phyloP scores from a whole-genome alignment of 1,284 basidiomycete species.

The Pholiota adiposa region DNA sequence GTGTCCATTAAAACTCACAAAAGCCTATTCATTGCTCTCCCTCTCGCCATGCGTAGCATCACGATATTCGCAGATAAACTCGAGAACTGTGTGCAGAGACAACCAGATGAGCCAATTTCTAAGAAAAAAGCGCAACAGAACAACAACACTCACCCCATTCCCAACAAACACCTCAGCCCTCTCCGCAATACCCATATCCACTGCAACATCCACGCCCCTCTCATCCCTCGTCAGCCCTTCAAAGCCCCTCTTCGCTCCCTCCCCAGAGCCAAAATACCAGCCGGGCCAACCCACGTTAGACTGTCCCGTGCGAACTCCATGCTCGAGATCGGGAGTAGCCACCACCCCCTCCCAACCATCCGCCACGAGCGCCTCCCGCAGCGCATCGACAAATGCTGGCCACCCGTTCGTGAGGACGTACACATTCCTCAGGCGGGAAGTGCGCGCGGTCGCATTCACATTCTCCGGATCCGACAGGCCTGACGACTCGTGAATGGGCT shows the following conservation, averaged over 20 bases:
- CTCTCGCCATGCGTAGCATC: too few relatives aligned
- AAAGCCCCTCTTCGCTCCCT: neutral
- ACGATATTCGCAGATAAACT: too few relatives aligned
- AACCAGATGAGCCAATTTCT: too few relatives aligned
- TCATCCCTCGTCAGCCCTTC: slow-evolving; percentile 40
- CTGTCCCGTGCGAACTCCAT: slow-evolving; percentile 29
- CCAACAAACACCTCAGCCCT: slow-evolving; percentile 73
- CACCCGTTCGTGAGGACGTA: slow-evolving; percentile 58
- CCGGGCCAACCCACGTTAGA: neutral
- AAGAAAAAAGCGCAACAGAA: too few relatives aligned
- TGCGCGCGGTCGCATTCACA: too few relatives aligned
- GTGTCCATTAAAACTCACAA: too few relatives aligned
- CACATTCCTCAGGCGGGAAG: slow-evolving; percentile 13
- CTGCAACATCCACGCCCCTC: slow-evolving; percentile 57
- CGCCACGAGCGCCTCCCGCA: slow-evolving; percentile 46
- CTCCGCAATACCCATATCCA: slow-evolving; percentile 76
- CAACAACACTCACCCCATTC: slow-evolving; percentile 72
- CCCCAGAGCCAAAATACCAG: neutral
- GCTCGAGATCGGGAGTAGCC: slow-evolving; percentile 41
- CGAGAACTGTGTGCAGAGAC: too few relatives aligned
- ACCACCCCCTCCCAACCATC: slow-evolving; percentile 51
- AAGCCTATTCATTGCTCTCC: too few relatives aligned
- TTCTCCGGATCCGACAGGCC: too few relatives aligned
- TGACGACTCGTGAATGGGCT: too few relatives aligned
- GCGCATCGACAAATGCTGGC: slow-evolving; percentile 50